phyloP scores from a whole-genome alignment of 768 basidiomycete species.

The Amanita exitialis region DNA sequence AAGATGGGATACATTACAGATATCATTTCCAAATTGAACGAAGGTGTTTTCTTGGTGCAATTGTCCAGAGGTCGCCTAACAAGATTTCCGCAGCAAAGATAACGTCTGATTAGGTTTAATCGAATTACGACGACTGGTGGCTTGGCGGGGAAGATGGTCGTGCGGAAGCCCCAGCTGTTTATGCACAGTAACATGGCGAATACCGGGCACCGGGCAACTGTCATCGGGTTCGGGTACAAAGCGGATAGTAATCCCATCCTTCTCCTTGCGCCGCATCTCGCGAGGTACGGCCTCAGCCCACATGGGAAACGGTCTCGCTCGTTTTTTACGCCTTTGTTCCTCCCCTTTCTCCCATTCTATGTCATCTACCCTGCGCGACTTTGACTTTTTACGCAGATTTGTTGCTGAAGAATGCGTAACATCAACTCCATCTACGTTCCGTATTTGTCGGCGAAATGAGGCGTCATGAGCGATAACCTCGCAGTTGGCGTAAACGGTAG shows the following conservation, averaged over 20 bases:
- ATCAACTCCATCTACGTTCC: not conserved
- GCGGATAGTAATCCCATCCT: not conserved
- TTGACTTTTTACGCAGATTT: not conserved
- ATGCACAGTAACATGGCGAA: no score
- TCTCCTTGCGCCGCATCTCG: not conserved
- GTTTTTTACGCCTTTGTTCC: not conserved
- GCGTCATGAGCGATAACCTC: slow-evolving; percentile 1
- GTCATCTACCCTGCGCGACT: not conserved
- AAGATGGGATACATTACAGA: no score
- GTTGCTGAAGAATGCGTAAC: not conserved
- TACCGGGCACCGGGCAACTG: no score
- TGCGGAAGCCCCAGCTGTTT: no score
- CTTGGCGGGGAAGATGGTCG: no score
- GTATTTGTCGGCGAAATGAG: not conserved
- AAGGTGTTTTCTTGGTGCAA: no score
- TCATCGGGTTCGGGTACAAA: not conserved
- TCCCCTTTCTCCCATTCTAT: not conserved
- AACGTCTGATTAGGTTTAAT: no score
- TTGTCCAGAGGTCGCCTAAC: no score
- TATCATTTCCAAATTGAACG: no score
- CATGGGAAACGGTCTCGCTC: not conserved
- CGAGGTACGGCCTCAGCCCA: not conserved
- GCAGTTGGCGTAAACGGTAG: not conserved
- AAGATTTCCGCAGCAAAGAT: no score
- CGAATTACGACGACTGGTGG: no score